Evolutionary conservation across 164 flowering plant species (phyloP).

Genomic region (Piper longum): DNA sequence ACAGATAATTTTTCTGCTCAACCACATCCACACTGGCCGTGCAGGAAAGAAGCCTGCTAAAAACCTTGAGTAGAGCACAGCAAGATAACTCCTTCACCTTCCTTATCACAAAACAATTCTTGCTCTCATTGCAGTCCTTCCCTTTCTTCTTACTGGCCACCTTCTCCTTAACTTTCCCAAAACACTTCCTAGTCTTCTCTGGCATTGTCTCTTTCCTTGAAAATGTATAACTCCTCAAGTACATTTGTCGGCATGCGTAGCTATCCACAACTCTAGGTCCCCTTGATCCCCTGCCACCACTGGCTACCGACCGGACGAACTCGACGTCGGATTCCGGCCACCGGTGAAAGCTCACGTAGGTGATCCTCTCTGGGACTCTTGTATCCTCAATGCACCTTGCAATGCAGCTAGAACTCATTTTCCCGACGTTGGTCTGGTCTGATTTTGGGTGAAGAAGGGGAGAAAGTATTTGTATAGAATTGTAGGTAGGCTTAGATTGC

Average conservation of each 20-base stretch:
- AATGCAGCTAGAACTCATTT: no score
- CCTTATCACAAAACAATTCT: conserved; percentile 15
- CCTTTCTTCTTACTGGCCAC: no score
- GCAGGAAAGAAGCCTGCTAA: conserved; percentile 38
- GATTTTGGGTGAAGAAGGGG: not conserved
- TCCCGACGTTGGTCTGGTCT: not conserved
- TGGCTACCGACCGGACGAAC: not conserved
- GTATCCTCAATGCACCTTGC: no score
- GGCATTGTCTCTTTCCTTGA: conserved; percentile 36
- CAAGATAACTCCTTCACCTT: conserved; percentile 30
- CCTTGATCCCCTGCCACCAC: not conserved
- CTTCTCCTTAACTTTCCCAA: conserved; percentile 9
- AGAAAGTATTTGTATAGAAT: not conserved
- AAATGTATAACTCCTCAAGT: conserved; percentile 61
- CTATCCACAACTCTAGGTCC: conserved; percentile 44
- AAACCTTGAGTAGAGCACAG: conserved; percentile 24
- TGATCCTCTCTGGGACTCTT: not conserved
- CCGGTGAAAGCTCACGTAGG: conserved; percentile 3
- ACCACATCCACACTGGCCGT: conserved; percentile 47
- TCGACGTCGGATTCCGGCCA: conserved; percentile 4
- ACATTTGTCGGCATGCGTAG: conserved; percentile 60
- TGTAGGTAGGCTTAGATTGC: conserved; percentile 13
- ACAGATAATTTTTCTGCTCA: conserved; percentile 3
- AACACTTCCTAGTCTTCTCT: conserved; percentile 34
- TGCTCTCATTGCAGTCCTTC: not conserved